Evolutionary conservation across 257 asterid genomes (phyloP), one percentile per base, ranked within the genome.

Genomic region (Coffea eugenioides): DNA sequence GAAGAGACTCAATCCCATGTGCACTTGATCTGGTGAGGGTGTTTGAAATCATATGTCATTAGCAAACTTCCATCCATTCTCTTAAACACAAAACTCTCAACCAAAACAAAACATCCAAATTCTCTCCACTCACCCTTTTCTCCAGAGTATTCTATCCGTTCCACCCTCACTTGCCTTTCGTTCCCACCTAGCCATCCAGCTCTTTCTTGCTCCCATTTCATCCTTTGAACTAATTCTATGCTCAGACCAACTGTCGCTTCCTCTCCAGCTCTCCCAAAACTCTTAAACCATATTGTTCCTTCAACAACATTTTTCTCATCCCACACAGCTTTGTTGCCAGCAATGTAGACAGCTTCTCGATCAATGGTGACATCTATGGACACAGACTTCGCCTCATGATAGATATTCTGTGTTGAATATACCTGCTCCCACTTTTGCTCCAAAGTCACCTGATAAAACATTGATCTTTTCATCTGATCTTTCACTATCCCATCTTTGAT

Each of bases 141-240:
- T 74, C 77, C 82, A 23, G 68, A 76, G 16, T 87, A 82, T 79
- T 92, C 95, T 36, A 52, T 69, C 46, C 87, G 85, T 48, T 76
- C 79, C 6, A 91, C 80, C 79, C 71, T 88, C 20, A 70, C 85
- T 76, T 75, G 62, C 66, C 66, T 83, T 71, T 76, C 83, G 1
- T 75, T 88, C 49, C 88, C 82, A 39, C 79, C 85, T 18, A 39
- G 18, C 85, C 87, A 83, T 48, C 97, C 95, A 2, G 69, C 83
- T 68, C 86, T 91, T 66, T 71, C 76, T 81, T 86, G 82, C 82
- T 92, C 96, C 97, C 96, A 91, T 69, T 86, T 88, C 89, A 89
- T 86, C 77, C 93, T 83, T 23, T 88, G 80, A 82, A 25, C 85
- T 7, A 91, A n/a, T 79, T 93, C 97, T 27, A 64, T 76, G 48